phyloP scores from a whole-genome alignment of 805 yeast species.

The Metschnikowia noctiluminum region DNA sequence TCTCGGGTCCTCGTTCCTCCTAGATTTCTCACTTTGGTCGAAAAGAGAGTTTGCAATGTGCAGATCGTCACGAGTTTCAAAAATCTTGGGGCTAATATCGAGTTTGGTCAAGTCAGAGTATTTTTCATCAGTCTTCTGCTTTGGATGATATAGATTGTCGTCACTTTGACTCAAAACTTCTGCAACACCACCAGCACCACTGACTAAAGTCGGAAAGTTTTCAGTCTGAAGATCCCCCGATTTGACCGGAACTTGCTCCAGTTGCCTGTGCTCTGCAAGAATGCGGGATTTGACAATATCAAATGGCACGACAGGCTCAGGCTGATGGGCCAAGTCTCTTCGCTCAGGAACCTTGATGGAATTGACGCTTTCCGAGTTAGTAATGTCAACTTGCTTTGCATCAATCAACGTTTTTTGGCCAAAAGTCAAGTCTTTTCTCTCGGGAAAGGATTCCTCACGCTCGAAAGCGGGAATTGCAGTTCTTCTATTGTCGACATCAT shows the following conservation, averaged over 20 bases:
- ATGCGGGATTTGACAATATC: not conserved
- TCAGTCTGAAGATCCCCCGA: not conserved
- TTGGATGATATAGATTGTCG: not conserved
- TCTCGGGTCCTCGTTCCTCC: no score
- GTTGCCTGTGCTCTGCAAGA: not conserved
- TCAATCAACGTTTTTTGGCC: not conserved
- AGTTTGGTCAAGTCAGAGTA: no score
- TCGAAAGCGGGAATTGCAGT: conserved; percentile 3
- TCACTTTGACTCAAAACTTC: conserved; percentile 1
- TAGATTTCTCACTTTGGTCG: no score
- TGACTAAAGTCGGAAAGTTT: conserved; percentile 7
- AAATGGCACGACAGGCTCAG: not conserved
- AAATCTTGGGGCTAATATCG: no score
- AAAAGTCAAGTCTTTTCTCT: not conserved
- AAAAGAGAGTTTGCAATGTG: no score
- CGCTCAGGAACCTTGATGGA: conserved; percentile 4
- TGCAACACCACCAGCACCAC: conserved; percentile 2
- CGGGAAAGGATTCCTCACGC: not conserved
- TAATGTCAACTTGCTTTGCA: not conserved
- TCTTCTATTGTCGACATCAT: conserved; percentile 4
- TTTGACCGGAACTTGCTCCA: not conserved
- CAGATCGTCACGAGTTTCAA: no score
- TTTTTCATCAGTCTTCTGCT: no score
- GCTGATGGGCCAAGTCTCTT: conserved; percentile 4
- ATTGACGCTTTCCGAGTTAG: not conserved